Evolutionary conservation across 2,329 filamentous ascomycete species (phyloP).

Genomic region (Penicillium freii): DNA sequence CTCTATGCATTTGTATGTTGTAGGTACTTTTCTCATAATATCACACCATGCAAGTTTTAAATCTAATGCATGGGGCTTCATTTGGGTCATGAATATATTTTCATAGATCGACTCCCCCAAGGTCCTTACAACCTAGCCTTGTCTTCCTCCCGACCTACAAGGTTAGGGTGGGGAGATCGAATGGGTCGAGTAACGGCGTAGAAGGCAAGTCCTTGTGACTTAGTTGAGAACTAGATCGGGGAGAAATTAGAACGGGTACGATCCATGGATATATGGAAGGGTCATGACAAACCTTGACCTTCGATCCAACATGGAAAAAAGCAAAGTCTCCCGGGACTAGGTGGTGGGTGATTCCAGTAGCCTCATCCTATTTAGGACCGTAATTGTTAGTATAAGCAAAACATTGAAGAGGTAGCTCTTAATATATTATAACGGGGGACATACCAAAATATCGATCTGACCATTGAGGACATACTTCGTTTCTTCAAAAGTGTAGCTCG

Average conservation of each 20-base stretch:
- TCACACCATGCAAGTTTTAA: too few species aligned
- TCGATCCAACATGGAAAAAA: constrained; percentile 20
- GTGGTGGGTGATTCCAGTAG: constrained; percentile 18
- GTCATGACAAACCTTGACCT: constrained; percentile 19
- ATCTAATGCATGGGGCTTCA: too few species aligned
- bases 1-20: too few species aligned
- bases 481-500: constrained; percentile 25
- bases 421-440: background rate
- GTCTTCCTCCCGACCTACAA: constrained; percentile 19
- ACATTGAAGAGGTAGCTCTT: too few species aligned
- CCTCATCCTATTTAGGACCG: constrained; percentile 13
- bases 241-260: background rate
- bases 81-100: background rate
- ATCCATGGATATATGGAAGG: too few species aligned
- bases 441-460: constrained; percentile 27
- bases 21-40: background rate
- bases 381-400: background rate
- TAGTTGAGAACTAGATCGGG: constrained; percentile 20
- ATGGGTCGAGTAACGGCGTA: constrained; percentile 24
- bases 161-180: constrained; percentile 19
- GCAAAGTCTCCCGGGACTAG: constrained; percentile 19
- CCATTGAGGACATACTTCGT: constrained; percentile 28
- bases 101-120: too few species aligned
- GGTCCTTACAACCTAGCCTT: constrained; percentile 9
- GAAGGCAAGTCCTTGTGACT: constrained; percentile 22